These are phyloP conservation scores for Dictyostelium intermedium DNA, from an alignment of 78 protist genomes.

Conservation along the genomic window DNA sequence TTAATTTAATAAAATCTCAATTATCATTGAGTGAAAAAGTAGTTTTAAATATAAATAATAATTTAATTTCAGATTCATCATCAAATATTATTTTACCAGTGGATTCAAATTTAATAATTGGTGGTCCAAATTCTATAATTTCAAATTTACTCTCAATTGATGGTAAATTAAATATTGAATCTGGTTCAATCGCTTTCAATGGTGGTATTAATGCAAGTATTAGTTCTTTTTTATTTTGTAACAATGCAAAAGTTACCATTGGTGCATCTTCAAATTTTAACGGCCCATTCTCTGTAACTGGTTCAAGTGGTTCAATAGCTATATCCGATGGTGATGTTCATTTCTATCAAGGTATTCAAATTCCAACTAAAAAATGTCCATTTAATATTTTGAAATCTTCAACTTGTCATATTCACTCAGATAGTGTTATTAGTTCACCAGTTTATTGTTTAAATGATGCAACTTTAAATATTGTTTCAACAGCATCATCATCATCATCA, in stretches of 20 bases:
- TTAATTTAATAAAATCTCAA: not conserved
- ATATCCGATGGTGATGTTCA: not conserved
- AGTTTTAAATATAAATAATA: not conserved
- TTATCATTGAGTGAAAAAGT: not conserved
- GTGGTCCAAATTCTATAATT: not conserved
- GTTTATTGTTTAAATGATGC: not conserved
- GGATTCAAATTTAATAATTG: not conserved
- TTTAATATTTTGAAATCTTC: not conserved
- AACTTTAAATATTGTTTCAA: not conserved
- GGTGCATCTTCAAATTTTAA: not conserved
- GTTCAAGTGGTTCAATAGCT: not conserved
- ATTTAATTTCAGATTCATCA: not conserved
- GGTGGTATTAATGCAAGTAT: not conserved
- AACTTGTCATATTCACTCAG: not conserved
- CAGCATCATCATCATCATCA: not conserved
- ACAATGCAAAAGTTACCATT: not conserved
- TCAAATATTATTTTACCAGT: not conserved
- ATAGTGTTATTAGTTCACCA: not conserved
- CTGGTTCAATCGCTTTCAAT: not conserved
- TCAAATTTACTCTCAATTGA: not conserved
- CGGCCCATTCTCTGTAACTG: slow-evolving; percentile 1
- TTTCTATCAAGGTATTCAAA: not conserved
- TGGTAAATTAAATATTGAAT: not conserved
- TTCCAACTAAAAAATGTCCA: not conserved
- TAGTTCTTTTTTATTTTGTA: not conserved